These are phyloP conservation scores for Talaromyces sp. DNA, from an alignment of 2,329 filamentous ascomycete genomes.

Conservation along the genomic window DNA sequence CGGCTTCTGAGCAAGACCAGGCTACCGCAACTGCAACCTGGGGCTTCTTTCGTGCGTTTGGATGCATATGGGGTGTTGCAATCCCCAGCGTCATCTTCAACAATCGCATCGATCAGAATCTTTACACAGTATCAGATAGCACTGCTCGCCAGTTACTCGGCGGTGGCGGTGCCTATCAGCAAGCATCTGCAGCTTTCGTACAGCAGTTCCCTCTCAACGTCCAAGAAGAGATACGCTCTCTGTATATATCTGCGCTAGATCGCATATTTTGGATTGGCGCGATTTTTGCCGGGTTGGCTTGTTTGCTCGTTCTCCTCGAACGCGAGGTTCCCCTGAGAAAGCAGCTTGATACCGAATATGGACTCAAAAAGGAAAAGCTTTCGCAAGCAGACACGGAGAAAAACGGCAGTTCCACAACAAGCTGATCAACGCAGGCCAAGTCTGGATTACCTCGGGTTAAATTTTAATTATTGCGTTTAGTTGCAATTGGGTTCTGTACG, in stretches of 20 bases:
- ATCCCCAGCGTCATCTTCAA: slow-evolving; percentile 30
- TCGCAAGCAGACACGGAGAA: neutral
- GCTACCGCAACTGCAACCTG: slow-evolving; percentile 24
- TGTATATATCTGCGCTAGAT: neutral
- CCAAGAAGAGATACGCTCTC: neutral
- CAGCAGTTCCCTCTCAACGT: neutral
- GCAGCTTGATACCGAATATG: neutral
- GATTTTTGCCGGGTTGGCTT: neutral
- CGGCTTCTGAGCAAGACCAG: slow-evolving; percentile 21
- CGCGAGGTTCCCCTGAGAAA: neutral
- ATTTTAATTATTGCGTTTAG: too few relatives aligned
- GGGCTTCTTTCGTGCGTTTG: slow-evolving; percentile 27
- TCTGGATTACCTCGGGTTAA: too few relatives aligned
- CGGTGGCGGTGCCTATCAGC: slow-evolving; percentile 21
- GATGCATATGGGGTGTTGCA: slow-evolving; percentile 26
- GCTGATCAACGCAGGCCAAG: too few relatives aligned
- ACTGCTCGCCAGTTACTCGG: slow-evolving; percentile 12
- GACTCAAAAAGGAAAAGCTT: neutral
- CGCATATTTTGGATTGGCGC: neutral
- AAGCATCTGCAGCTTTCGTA: neutral
- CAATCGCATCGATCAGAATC: slow-evolving; percentile 17
- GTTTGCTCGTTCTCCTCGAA: neutral
- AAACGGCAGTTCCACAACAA: too few relatives aligned
- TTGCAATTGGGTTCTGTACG: too few relatives aligned
- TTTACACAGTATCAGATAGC: slow-evolving; percentile 14